Conservation (phyloP, 768 basidiomycete species). For the Jaapia argillacea region DNA sequence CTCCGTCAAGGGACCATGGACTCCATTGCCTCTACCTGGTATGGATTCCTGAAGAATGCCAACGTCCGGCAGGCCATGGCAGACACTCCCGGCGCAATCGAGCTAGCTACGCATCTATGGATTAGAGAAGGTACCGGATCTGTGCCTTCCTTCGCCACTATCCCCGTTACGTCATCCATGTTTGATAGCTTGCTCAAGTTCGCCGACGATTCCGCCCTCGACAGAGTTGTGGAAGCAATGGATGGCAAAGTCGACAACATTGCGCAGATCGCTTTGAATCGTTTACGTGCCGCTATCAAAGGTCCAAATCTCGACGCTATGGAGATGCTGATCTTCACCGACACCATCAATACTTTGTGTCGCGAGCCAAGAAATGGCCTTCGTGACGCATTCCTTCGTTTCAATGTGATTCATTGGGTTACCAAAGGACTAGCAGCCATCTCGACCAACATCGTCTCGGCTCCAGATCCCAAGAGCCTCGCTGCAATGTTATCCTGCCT, state of each 20-base stretch:
- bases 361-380: slow-evolving; percentile 17
- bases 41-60: too few species aligned
- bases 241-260: slow-evolving; percentile 19
- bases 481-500: slow-evolving; percentile 19
- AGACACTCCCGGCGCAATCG: slow-evolving; percentile 20
- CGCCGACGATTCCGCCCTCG: slow-evolving; percentile 12
- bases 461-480: slow-evolving; percentile 10
- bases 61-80: slow-evolving; percentile 19
- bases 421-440: slow-evolving; percentile 22
- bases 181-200: slow-evolving; percentile 20
- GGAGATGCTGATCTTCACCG: slow-evolving; percentile 16
- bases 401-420: slow-evolving; percentile 18
- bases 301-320: slow-evolving; percentile 10
- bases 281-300: slow-evolving; percentile 16
- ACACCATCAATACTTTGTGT: slow-evolving; percentile 23
- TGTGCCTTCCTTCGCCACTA: slow-evolving; percentile 10
- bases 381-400: slow-evolving; percentile 21
- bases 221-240: slow-evolving; percentile 19
- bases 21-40: too few species aligned
- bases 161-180: slow-evolving; percentile 20
- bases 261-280: slow-evolving; percentile 19
- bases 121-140: slow-evolving; percentile 20
- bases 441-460: slow-evolving; percentile 10
- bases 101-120: slow-evolving; percentile 26
- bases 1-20: too few species aligned